phyloP scores from a whole-genome alignment of 257 asterid genomes.

The Misopates orontium region DNA sequence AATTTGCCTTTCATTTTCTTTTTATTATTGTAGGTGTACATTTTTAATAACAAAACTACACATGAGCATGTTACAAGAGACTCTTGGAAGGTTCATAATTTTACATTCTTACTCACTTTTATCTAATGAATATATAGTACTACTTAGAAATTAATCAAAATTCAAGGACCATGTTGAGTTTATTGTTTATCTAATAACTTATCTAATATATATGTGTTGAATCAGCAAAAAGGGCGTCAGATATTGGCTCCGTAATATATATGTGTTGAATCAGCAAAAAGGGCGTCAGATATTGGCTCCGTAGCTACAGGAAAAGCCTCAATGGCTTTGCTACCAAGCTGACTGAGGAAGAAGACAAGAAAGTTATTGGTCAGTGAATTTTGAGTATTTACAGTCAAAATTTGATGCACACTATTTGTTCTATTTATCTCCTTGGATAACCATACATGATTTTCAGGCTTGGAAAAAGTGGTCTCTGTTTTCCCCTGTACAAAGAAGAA shows the following conservation, averaged over 20 bases:
- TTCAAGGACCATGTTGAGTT: neutral
- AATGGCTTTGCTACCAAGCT: conserved; percentile 58
- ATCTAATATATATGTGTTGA: neutral
- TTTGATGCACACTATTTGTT: neutral
- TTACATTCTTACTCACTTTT: neutral
- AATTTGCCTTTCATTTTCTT: too few relatives aligned
- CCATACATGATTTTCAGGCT: conserved; percentile 32
- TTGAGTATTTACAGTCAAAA: conserved; percentile 45
- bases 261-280: conserved; percentile 32
- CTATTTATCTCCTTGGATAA: neutral
- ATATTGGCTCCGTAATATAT: conserved; percentile 44
- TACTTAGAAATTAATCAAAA: too few relatives aligned
- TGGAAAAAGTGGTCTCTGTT: conserved; percentile 57
- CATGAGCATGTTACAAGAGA: conserved; percentile 47
- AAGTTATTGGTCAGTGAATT: too few relatives aligned
- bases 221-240: conserved; percentile 43
- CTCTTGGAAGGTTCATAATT: conserved; percentile 41
- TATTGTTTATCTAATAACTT: neutral
- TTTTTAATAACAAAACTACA: conserved; percentile 39
- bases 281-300: conserved; percentile 43
- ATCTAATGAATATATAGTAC: neutral
- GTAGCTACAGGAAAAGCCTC: conserved; percentile 59
- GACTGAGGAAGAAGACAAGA: too few relatives aligned
- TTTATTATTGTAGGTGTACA: conserved; percentile 38
- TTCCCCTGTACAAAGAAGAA: conserved; percentile 45